Conservation (phyloP, 2,329 filamentous ascomycete genomes). For the Fusarium zealandicum region DNA sequence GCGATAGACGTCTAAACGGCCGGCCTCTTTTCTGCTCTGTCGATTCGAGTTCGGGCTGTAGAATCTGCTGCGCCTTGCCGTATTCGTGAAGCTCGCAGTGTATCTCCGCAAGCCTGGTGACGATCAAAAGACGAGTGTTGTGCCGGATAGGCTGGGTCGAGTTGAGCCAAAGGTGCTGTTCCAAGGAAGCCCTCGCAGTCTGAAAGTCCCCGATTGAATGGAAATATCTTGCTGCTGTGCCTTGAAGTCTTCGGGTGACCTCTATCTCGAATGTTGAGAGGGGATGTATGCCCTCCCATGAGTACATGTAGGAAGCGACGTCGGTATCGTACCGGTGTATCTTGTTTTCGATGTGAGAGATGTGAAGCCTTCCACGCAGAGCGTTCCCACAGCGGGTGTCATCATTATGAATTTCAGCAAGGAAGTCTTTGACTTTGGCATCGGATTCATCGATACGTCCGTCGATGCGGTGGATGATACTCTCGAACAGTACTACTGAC, state of each 20-base stretch:
- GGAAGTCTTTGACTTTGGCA: constrained; percentile 37
- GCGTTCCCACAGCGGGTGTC: constrained; percentile 41
- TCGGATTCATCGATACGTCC: constrained; percentile 40
- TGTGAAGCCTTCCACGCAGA: constrained; percentile 44
- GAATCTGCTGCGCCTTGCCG: constrained; percentile 28
- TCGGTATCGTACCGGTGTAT: constrained; percentile 44
- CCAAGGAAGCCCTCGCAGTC: constrained; percentile 40
- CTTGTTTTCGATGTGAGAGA: constrained; percentile 47
- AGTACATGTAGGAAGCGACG: constrained; percentile 42
- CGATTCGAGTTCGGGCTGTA: constrained; percentile 34
- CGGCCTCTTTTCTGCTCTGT: constrained; percentile 30
- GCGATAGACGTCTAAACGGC: constrained; percentile 35
- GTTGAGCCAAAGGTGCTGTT: constrained; percentile 42
- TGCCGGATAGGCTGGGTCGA: constrained; percentile 35
- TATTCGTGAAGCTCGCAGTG: constrained; percentile 43
- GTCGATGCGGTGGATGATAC: constrained; percentile 42
- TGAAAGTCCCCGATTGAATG: constrained; percentile 45
- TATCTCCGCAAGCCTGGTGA: constrained; percentile 41
- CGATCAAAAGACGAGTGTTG: constrained; percentile 40
- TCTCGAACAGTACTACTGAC: constrained; percentile 43
- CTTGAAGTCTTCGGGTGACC: constrained; percentile 45
- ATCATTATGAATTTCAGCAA: constrained; percentile 15
- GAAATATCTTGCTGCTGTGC: constrained; percentile 44
- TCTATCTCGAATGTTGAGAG: constrained; percentile 45
- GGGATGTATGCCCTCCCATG: constrained; percentile 42